Evolutionary conservation across 495 filamentous ascomycete species (phyloP).

Genomic region (Cryomyces minteri): DNA sequence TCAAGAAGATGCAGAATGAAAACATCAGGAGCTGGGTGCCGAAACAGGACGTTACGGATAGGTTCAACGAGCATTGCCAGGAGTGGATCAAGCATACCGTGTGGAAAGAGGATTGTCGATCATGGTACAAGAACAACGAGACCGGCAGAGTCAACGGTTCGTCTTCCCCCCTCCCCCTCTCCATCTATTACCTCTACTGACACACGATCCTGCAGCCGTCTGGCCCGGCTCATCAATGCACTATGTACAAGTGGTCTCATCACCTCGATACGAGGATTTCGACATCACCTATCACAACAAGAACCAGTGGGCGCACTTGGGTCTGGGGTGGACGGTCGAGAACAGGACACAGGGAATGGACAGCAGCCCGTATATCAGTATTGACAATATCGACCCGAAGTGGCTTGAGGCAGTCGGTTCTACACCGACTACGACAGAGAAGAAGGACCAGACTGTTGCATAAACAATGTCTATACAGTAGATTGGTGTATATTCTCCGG

Average conservation of each 20-base stretch:
- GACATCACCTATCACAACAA: slow-evolving; percentile 16
- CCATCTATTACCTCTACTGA: neutral
- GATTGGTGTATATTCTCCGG: too few species aligned
- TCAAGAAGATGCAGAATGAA: slow-evolving; percentile 23
- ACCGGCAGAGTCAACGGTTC: slow-evolving; percentile 17
- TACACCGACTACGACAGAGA: too few species aligned
- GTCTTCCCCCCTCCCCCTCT: neutral
- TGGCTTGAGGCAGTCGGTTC: slow-evolving; percentile 10
- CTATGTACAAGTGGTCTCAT: slow-evolving; percentile 12
- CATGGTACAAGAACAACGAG: slow-evolving; percentile 21
- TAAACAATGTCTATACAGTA: too few species aligned
- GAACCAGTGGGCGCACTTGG: slow-evolving; percentile 18
- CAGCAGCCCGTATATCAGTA: slow-evolving; percentile 15
- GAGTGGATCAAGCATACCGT: slow-evolving; percentile 22
- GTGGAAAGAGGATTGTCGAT: slow-evolving; percentile 19
- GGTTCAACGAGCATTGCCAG: slow-evolving; percentile 17
- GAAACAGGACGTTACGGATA: slow-evolving; percentile 15
- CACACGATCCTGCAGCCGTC: slow-evolving; percentile 7
- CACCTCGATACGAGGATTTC: slow-evolving; percentile 20
- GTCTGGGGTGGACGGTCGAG: slow-evolving; percentile 14
- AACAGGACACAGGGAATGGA: slow-evolving; percentile 9
- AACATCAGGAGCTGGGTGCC: slow-evolving; percentile 19
- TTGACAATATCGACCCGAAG: slow-evolving; percentile 18
- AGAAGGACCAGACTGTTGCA: too few species aligned
- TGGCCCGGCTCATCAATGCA: slow-evolving; percentile 18